Evolutionary conservation across 352 stramenopile genomes (phyloP).

Genomic region (Phytophthora syringae): DNA sequence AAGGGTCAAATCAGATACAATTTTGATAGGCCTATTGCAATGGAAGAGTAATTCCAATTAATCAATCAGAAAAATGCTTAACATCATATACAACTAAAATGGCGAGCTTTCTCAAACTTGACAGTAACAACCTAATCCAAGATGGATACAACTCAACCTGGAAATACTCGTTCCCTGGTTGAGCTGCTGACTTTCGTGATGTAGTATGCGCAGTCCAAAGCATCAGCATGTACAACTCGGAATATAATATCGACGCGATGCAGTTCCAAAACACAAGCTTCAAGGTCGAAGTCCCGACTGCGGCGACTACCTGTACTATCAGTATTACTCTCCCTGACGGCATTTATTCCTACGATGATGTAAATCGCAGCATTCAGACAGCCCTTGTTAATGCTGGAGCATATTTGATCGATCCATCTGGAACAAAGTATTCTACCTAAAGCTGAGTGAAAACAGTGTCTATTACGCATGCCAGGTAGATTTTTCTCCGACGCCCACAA

Average conservation of each 20-base stretch:
- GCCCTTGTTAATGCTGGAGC: slow-evolving; percentile 15
- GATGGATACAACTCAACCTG: slow-evolving; percentile 13
- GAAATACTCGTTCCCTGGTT: slow-evolving; percentile 8
- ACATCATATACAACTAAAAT: slow-evolving; percentile 15
- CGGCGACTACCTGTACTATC: slow-evolving; percentile 7
- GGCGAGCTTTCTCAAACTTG: slow-evolving; percentile 18
- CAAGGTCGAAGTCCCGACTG: slow-evolving; percentile 22
- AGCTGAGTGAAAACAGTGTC: slow-evolving; percentile 12
- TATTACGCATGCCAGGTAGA: slow-evolving; percentile 22
- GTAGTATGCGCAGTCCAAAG: not conserved
- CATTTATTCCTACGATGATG: slow-evolving; percentile 12
- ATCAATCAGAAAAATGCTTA: slow-evolving; percentile 3
- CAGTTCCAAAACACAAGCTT: slow-evolving; percentile 13
- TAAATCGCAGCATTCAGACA: slow-evolving; percentile 12
- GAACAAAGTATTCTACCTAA: slow-evolving; percentile 20
- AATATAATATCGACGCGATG: slow-evolving; percentile 16
- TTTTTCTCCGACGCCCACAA: slow-evolving; percentile 7
- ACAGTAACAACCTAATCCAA: slow-evolving; percentile 13
- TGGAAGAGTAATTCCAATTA: not conserved
- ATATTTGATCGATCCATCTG: slow-evolving; percentile 17
- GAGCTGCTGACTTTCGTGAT: slow-evolving; percentile 3
- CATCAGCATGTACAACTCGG: slow-evolving; percentile 1
- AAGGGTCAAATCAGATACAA: too few relatives aligned
- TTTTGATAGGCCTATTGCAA: too few relatives aligned
- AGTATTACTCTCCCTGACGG: slow-evolving; percentile 2